A percentile compares a stretch with the other conserved stretches of the same genome.
Conservation (phyloP, 352 stramenopile genomes). For the Phytophthora idaei region DNA sequence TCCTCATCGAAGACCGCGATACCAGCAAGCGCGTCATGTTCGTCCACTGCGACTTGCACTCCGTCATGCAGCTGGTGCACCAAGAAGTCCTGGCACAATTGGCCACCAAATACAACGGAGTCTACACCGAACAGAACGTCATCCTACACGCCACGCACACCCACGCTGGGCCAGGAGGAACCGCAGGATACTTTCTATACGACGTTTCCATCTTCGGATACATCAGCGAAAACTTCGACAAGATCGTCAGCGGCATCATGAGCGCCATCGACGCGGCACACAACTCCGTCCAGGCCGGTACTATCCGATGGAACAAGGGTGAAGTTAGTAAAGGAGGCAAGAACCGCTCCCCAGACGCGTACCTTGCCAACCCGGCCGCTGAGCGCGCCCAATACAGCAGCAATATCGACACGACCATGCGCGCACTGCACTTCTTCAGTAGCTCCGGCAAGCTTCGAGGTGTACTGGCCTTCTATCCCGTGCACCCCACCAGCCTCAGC, state of each 20-base stretch:
- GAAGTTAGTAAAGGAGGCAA: constrained; percentile 50
- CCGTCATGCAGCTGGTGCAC: constrained; percentile 60
- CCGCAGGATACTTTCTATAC: constrained; percentile 82
- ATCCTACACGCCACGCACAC: constrained; percentile 86
- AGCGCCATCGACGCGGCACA: constrained; percentile 65
- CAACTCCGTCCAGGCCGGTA: constrained; percentile 49
- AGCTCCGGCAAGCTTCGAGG: constrained; percentile 42
- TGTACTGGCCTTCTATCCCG: constrained; percentile 72
- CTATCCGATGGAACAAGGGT: constrained; percentile 47
- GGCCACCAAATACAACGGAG: constrained; percentile 37
- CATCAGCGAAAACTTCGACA: constrained; percentile 66
- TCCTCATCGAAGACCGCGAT: constrained; percentile 52
- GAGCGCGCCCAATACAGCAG: constrained; percentile 59
- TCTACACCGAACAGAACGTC: constrained; percentile 74
- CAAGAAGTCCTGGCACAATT: constrained; percentile 56
- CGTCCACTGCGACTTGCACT: constrained; percentile 53
- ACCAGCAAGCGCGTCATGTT: constrained; percentile 46
- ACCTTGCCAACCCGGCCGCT: constrained; percentile 62
- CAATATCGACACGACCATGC: constrained; percentile 76
- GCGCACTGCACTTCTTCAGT: constrained; percentile 58
- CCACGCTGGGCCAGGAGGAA: constrained; percentile 75
- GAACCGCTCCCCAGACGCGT: constrained; percentile 75
- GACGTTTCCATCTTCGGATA: constrained; percentile 55
- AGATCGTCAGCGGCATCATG: constrained; percentile 73
- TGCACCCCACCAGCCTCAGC: constrained; percentile 82